Conservation (phyloP, 306 rosid genomes). For the Begonia masoniana region DNA sequence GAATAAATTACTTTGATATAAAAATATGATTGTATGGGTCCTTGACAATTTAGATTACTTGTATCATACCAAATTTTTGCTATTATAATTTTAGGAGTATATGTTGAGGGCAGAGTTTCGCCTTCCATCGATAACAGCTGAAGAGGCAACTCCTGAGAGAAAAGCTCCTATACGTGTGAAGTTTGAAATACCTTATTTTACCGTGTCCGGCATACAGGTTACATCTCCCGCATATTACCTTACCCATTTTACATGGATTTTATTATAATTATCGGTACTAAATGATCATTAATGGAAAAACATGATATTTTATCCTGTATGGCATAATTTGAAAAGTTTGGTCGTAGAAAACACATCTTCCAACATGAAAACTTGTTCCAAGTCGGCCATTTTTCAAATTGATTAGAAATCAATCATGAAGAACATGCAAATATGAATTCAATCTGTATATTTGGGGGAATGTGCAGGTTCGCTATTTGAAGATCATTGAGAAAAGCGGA, state of each 20-base stretch:
- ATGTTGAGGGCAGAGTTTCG: slow-evolving; percentile 93
- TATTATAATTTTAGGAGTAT: slow-evolving; percentile 53
- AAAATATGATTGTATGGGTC: too few relatives aligned
- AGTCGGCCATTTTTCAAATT: too few relatives aligned
- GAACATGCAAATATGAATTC: slow-evolving; percentile 5
- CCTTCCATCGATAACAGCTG: slow-evolving; percentile 80
- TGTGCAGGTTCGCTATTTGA: slow-evolving; percentile 80
- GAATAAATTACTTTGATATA: too few relatives aligned
- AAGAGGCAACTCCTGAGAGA: slow-evolving; percentile 86
- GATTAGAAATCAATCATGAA: too few relatives aligned
- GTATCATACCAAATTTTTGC: neutral
- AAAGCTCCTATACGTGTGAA: slow-evolving; percentile 94
- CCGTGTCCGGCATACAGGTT: slow-evolving; percentile 98
- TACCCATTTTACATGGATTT: neutral
- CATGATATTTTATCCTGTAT: neutral
- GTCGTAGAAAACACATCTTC: neutral
- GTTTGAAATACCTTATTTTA: slow-evolving; percentile 97
- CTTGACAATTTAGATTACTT: too few relatives aligned
- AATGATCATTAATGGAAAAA: neutral
- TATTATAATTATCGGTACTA: neutral
- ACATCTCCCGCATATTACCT: neutral
- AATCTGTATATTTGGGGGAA: slow-evolving; percentile 2
- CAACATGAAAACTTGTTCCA: too few relatives aligned
- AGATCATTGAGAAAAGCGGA: slow-evolving; percentile 94
- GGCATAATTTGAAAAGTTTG: neutral